phyloP scores from a whole-genome alignment of 2,329 filamentous ascomycete genomes.

The Penicillium sp. region DNA sequence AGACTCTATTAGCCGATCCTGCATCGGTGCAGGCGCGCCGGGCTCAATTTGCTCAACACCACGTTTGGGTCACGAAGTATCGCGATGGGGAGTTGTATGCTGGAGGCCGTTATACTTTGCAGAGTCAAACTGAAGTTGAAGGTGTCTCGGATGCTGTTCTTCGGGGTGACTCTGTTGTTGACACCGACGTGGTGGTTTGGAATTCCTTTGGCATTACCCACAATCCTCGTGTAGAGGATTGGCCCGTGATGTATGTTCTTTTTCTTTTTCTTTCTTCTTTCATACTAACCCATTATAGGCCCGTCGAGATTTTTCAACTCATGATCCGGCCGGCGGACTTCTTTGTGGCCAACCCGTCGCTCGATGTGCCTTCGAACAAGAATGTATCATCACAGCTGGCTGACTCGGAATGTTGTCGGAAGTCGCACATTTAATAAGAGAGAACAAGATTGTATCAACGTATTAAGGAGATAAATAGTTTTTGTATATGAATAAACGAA shows the following conservation, averaged over 20 bases:
- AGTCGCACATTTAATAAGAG: constrained; percentile 27
- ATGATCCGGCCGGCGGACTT: constrained; percentile 53
- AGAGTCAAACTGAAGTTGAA: constrained; percentile 44
- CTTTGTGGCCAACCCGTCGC: constrained; percentile 53
- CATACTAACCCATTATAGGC: constrained; percentile 24
- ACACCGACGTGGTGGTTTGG: constrained; percentile 47
- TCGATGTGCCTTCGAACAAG: constrained; percentile 51
- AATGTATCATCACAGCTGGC: constrained; percentile 34
- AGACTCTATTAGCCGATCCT: constrained; percentile 56
- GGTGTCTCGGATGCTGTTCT: constrained; percentile 36
- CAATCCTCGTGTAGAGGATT: constrained; percentile 46
- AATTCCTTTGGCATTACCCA: constrained; percentile 47
- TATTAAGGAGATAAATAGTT: too few species aligned
- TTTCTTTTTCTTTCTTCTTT: background rate
- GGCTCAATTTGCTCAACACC: constrained; percentile 56
- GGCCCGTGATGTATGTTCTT: constrained; percentile 42
- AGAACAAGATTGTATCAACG: background rate
- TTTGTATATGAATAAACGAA: too few species aligned
- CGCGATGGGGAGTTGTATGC: constrained; percentile 53
- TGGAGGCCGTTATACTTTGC: constrained; percentile 56
- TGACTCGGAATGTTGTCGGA: constrained; percentile 32
- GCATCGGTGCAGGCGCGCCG: constrained; percentile 52
- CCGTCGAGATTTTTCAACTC: constrained; percentile 39
- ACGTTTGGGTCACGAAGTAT: constrained; percentile 56
- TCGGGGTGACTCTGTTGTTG: constrained; percentile 33